Evolutionary conservation across 148 eudicot species (phyloP).

Genomic region (Nepenthes gracilis): DNA sequence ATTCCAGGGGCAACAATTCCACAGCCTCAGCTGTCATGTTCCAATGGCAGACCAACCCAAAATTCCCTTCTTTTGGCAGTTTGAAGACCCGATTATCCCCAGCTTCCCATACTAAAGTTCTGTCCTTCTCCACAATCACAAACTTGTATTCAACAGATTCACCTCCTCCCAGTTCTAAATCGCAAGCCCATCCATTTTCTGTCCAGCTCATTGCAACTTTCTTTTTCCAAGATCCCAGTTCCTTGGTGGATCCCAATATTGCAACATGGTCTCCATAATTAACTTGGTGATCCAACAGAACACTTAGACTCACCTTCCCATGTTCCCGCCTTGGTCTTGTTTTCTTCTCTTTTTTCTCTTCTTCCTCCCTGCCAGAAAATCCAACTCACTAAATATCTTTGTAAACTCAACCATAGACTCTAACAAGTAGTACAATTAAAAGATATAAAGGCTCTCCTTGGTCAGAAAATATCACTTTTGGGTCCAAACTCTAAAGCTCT

Average conservation of each 20-base stretch:
- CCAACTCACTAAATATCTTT: conserved; percentile 2
- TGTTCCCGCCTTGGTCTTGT: conserved; percentile 13
- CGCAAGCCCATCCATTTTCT: conserved; percentile 68
- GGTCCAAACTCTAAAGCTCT: too few relatives aligned
- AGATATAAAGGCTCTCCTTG: too few relatives aligned
- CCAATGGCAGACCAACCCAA: conserved; percentile 61
- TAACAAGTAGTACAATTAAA: too few relatives aligned
- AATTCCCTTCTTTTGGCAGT: conserved; percentile 50
- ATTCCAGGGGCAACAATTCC: conserved; percentile 31
- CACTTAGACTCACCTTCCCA: conserved; percentile 45
- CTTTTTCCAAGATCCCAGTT: conserved; percentile 83
- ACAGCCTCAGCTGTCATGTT: conserved; percentile 40
- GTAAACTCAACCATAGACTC: too few relatives aligned
- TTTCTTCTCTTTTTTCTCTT: conserved; percentile 23
- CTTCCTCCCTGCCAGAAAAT: conserved; percentile 7
- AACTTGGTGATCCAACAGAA: conserved; percentile 77
- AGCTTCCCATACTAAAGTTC: conserved; percentile 62
- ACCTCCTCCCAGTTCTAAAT: conserved; percentile 39
- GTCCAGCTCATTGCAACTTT: conserved; percentile 64
- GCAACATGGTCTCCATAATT: conserved; percentile 70
- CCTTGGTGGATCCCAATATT: conserved; percentile 57
- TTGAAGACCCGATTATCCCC: conserved; percentile 63
- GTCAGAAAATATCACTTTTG: too few relatives aligned
- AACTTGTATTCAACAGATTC: conserved; percentile 72
- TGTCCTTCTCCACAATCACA: conserved; percentile 43